Evolutionary conservation across 257 asterid species (phyloP).

Genomic region (Euphrasia confusa): DNA sequence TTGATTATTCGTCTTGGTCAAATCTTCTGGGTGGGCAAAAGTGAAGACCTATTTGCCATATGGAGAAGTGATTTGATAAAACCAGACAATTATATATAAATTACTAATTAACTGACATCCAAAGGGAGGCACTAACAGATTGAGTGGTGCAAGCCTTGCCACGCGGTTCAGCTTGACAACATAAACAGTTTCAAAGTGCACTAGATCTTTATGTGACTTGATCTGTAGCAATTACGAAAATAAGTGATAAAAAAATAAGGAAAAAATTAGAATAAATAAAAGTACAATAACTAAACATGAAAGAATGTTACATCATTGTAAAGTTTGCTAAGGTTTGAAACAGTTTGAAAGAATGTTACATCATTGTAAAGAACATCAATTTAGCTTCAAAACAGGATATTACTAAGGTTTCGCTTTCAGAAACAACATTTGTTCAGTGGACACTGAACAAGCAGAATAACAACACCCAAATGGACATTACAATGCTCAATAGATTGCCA

Average conservation of each 20-base stretch:
- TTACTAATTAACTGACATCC: slow-evolving; percentile 17
- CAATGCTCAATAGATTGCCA: not conserved
- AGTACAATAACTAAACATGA: slow-evolving; percentile 7
- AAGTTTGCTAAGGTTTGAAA: too few relatives aligned
- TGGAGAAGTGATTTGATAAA: slow-evolving; percentile 23
- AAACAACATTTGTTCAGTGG: not conserved
- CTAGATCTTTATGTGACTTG: slow-evolving; percentile 85
- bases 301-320: slow-evolving; percentile 73
- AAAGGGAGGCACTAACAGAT: slow-evolving; percentile 58
- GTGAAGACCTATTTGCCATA: slow-evolving; percentile 67
- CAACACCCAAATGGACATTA: not conserved
- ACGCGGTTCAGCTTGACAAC: slow-evolving; percentile 95
- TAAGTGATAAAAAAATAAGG: not conserved
- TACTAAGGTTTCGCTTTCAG: slow-evolving; percentile 5
- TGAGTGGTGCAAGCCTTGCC: slow-evolving; percentile 84
- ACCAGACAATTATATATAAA: slow-evolving; percentile 4
- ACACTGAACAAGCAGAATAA: not conserved
- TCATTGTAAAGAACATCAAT: not conserved
- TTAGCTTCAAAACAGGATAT: slow-evolving; percentile 10
- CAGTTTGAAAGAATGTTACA: too few relatives aligned
- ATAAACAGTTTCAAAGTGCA: slow-evolving; percentile 95
- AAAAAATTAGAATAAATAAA: not conserved
- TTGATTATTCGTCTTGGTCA: slow-evolving; percentile 57
- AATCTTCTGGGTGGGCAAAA: slow-evolving; percentile 70
- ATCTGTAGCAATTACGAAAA: slow-evolving; percentile 43